Base-by-base conservation (phyloP, 2,329 filamentous ascomycete genomes). In the Remersonia thermophila region DNA sequence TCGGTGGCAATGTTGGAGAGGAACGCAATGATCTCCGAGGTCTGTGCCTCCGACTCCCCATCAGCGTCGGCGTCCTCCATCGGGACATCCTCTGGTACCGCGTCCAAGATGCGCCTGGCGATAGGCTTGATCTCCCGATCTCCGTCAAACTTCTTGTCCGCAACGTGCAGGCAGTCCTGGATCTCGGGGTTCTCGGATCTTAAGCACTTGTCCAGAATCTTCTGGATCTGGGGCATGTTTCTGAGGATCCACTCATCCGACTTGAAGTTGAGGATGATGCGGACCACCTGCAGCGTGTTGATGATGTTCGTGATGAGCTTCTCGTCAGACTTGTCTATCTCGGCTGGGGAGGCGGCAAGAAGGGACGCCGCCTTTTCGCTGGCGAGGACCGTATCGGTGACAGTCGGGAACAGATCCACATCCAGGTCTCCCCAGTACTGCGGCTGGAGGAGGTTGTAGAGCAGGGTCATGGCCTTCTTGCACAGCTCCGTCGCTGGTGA, bases 341-440 rank as follows among this genome's bases (percentile, higher is more conserved):
- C 73, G 0, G 62, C 55, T 5, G 71, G 67, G 38, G 78, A 74
- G 11, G 67, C 67, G n/a, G 66, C 63, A 25, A 81, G 63, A 26
- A 73, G 69, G 23, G 61, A 59, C 8, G 67, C 60, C 2, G 83
- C 79, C 58, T 85, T 87, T 8, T 96, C 91, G 34, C 81, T 79
- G 2, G 80, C 77, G 10, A 95, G 63, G 37, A 95, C 81, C 29
- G 83, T 76, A 45, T 95, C 87, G 0, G 86, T 91, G 38, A 89
- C 80, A 50, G 91, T 93, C 3, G 83, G 80, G 50, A 95, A 91
- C 45, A 96, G 67, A 50, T 96, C 89, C 14, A 96, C 70, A 33
- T 95, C 86, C 25, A 95, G 66, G 51, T 96, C 87, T 26, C 78
- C 81, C 93, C 91, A 98, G 52, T 87, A 86, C 27, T 80, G 77